Evolutionary conservation across 345 rosid species (phyloP).

Genomic region (Psidium friedrichsthalianum): DNA sequence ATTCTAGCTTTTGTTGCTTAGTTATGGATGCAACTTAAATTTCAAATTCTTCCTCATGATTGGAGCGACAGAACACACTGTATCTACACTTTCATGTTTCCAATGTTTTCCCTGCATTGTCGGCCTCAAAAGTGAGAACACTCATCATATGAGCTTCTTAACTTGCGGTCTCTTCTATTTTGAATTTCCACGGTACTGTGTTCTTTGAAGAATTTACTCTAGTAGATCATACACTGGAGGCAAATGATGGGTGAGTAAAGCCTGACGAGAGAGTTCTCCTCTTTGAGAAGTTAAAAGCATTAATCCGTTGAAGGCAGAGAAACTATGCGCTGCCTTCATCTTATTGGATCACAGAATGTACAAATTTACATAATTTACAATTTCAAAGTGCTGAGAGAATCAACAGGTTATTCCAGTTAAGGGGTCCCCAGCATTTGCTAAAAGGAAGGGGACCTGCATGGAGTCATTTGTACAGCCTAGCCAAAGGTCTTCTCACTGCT

Average conservation of each 20-base stretch:
- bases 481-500: conserved; percentile 85
- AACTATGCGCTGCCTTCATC: background rate
- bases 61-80: background rate
- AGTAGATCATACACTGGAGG: background rate
- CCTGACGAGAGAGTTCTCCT: background rate
- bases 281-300: background rate
- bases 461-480: background rate
- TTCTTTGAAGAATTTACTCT: background rate
- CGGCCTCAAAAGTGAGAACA: background rate
- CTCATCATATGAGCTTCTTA: background rate
- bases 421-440: background rate
- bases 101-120: background rate
- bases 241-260: background rate
- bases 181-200: background rate
- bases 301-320: background rate
- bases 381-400: background rate
- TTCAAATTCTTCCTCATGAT: background rate
- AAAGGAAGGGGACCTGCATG: background rate
- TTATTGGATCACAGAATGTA: background rate
- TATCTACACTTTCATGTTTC: background rate
- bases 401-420: background rate
- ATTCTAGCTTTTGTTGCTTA: background rate
- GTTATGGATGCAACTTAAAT: background rate
- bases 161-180: background rate
- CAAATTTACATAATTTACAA: background rate